Conservation (phyloP, 441 rosid genomes). For the Populus hybrid region DNA sequence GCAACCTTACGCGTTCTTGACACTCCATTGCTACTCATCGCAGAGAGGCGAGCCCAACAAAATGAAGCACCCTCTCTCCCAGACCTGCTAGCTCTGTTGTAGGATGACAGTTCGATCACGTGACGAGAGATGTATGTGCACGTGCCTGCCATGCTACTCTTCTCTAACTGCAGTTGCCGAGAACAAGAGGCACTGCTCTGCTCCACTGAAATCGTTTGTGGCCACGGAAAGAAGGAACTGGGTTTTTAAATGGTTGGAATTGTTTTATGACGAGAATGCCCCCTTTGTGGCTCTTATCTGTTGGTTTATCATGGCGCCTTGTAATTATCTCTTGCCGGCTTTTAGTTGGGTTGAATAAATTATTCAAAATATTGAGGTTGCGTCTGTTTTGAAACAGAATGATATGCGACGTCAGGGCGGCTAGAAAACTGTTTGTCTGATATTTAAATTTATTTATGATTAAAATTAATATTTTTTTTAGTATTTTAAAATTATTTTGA, state of each 20-base stretch:
- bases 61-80: constrained; percentile 34
- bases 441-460: no score
- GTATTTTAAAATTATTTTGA: no score
- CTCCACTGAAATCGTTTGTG: neutral
- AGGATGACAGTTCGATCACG: constrained; percentile 29
- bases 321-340: constrained; percentile 3
- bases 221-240: constrained; percentile 10
- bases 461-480: no score
- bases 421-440: no score
- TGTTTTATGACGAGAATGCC: constrained; percentile 28
- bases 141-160: constrained; percentile 54
- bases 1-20: constrained; percentile 20
- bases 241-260: neutral
- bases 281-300: constrained; percentile 17
- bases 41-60: constrained; percentile 44
- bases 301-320: constrained; percentile 22
- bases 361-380: no score
- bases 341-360: no score
- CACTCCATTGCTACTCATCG: constrained; percentile 29
- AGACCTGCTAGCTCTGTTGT: constrained; percentile 33
- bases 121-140: constrained; percentile 47
- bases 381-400: no score
- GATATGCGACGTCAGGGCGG: no score
- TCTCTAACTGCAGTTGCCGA: neutral
- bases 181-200: neutral